These are phyloP conservation scores for Triticum monococcum DNA, from an alignment of 176 grass and related monocot genomes.

Conservation along the genomic window DNA sequence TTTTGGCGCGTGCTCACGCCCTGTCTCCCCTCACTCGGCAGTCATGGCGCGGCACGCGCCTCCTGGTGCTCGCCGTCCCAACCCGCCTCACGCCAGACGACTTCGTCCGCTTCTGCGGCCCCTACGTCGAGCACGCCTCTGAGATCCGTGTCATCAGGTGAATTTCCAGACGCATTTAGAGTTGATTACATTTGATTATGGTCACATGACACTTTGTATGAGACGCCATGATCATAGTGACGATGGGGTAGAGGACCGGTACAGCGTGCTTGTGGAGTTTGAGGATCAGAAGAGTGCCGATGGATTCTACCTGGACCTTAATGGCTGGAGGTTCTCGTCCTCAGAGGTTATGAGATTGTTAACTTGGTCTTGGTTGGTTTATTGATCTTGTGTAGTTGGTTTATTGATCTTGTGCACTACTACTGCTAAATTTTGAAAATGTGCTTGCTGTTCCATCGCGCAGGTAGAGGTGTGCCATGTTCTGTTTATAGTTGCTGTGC, in stretches of 20 bases:
- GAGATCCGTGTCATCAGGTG: constrained; percentile 74
- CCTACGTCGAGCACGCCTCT: constrained; percentile 55
- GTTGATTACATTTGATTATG: not conserved
- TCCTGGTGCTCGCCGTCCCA: constrained; percentile 78
- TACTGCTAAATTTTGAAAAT: constrained; percentile 5
- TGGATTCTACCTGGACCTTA: constrained; percentile 81
- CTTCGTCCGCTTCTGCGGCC: constrained; percentile 77
- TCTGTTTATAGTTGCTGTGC: constrained; percentile 66
- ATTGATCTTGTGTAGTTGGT: not conserved
- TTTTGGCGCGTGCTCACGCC: not conserved
- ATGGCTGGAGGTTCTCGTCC: constrained; percentile 91
- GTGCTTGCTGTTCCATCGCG: constrained; percentile 5
- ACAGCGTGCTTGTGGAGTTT: constrained; percentile 89
- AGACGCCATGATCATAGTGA: not conserved
- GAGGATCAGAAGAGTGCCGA: constrained; percentile 81
- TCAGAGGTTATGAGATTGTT: constrained; percentile 48
- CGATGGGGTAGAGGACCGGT: constrained; percentile 81
- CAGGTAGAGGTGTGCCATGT: constrained; percentile 94
- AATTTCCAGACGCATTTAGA: not conserved
- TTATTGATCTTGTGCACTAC: not conserved
- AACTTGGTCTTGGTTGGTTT: constrained; percentile 2
- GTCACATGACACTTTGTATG: not conserved
- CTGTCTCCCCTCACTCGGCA: not conserved
- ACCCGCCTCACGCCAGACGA: constrained; percentile 68
- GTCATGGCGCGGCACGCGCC: constrained; percentile 56